Base-by-base conservation (phyloP, 139 green algal genomes). In the Micromonas commoda region DNA sequence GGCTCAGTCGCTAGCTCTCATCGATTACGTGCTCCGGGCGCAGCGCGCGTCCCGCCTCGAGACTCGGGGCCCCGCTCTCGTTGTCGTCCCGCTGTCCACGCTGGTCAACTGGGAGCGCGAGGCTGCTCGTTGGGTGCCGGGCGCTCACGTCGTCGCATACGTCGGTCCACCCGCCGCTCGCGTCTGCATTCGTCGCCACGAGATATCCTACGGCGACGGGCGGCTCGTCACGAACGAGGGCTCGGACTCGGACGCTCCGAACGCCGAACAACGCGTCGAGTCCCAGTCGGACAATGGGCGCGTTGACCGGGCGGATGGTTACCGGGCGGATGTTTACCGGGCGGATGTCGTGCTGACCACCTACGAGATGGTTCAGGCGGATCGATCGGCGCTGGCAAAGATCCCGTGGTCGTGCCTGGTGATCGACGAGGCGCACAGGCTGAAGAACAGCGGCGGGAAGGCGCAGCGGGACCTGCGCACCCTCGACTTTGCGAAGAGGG, bases 41-140 rank as follows among this genome's bases (percentile, higher is more conserved):
- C 31, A 63, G 1, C 28, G 63, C 63, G 28, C 63, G 28, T 28
- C 63, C 5, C 32, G 33, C 21, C 19, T 78, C n/a, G 63, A 9
- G 6, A 9, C 63, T 61, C 78, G 75, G 34, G 92, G 92, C 13
- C 92, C 92, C 37, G 96, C 93, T 82, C 84, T 97, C 45, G 86
- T 97, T 32, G 88, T 97, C 20, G 93, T 97, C 51, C 93, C 93
- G 26, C 86, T 97, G 1, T 96, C 89, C 39, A 94, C 88, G 0
- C 82, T 97, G 16, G 86, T 88, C 79, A 97, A 97, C 83, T 97
- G 93, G 93, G 91, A 92, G 74, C 86, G 85, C 21, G 93, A 97
- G 86, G 94, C 97, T 76, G 70, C 80, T 60, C 88, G 86, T 69
- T 97, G 92, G 92, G 80, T 86, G 4, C 92, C 92, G 21, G 39